Percentiles rank a stretch among this genome's conserved stretches.
Evolutionary conservation across 2,329 filamentous ascomycete genomes (phyloP).

Genomic region (Botryotinia globosa): DNA sequence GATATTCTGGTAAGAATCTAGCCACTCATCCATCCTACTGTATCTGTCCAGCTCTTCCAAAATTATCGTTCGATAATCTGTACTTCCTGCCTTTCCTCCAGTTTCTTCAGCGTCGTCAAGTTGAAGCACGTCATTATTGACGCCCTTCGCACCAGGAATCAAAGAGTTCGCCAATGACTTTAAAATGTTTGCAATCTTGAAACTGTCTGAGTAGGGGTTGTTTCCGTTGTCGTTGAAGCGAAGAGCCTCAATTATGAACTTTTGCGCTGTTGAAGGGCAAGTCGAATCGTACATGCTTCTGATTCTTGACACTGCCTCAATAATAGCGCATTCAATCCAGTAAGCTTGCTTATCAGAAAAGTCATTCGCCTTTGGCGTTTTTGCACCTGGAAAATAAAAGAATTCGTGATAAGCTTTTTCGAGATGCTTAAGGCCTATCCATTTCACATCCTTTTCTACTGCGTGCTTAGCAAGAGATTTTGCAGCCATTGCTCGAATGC

Average conservation of each 20-base stretch:
- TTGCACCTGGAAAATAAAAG: slow-evolving; percentile 76
- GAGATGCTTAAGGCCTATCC: slow-evolving; percentile 80
- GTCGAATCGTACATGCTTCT: slow-evolving; percentile 57
- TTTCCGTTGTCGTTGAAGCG: slow-evolving; percentile 93
- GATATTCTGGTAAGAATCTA: slow-evolving; percentile 64
- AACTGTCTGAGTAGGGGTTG: slow-evolving; percentile 84
- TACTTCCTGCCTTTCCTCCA: slow-evolving; percentile 42
- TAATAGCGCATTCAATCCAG: slow-evolving; percentile 78
- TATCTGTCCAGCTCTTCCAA: slow-evolving; percentile 66
- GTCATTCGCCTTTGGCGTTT: slow-evolving; percentile 83
- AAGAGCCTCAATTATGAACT: slow-evolving; percentile 84
- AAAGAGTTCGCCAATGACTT: slow-evolving; percentile 57
- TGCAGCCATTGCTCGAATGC: slow-evolving; percentile 83
- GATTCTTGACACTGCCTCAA: slow-evolving; percentile 74
- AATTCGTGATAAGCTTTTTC: slow-evolving; percentile 83
- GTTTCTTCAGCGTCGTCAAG: slow-evolving; percentile 45
- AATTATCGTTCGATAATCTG: slow-evolving; percentile 40
- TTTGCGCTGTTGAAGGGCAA: slow-evolving; percentile 74
- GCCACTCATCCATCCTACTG: slow-evolving; percentile 66
- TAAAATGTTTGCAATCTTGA: slow-evolving; percentile 83
- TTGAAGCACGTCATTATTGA: slow-evolving; percentile 37
- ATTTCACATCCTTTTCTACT: slow-evolving; percentile 60
- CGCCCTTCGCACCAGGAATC: slow-evolving; percentile 44
- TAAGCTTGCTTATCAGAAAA: slow-evolving; percentile 86
- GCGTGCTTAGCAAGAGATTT: slow-evolving; percentile 75